Percentiles rank a stretch among this genome's conserved stretches.
phyloP scores from a whole-genome alignment of 495 filamentous ascomycete genomes.

The Penicillium goetzii region DNA sequence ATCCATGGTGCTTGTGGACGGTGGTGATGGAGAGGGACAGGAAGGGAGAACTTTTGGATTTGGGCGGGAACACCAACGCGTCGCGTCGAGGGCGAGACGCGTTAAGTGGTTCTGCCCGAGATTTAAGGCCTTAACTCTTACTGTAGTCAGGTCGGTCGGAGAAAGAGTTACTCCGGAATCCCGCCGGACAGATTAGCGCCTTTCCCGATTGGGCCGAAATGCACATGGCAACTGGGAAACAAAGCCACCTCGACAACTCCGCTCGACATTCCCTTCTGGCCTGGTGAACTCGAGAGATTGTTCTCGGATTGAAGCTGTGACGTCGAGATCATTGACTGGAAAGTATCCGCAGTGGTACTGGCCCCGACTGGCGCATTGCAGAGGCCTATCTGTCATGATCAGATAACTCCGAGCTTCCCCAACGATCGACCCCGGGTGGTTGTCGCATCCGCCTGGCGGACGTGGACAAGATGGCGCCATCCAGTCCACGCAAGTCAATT shows the following conservation, averaged over 20 bases:
- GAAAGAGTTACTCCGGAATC: constrained; percentile 1
- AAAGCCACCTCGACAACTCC: constrained; percentile 30
- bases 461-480: constrained; percentile 63
- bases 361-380: background rate
- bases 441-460: constrained; percentile 43
- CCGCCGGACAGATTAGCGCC: constrained; percentile 23
- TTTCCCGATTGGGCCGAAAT: constrained; percentile 43
- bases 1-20: constrained; percentile 66
- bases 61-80: constrained; percentile 32
- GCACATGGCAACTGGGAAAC: constrained; percentile 30
- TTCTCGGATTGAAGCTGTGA: constrained; percentile 9
- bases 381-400: constrained; percentile 45
- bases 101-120: constrained; percentile 48
- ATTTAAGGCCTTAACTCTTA: background rate
- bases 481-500: constrained; percentile 68
- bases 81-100: constrained; percentile 44
- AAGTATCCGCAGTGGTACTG: background rate
- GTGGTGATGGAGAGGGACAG: constrained; percentile 26
- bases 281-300: background rate
- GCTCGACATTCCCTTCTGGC: constrained; percentile 15
- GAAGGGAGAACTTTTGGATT: constrained; percentile 37
- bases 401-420: constrained; percentile 41
- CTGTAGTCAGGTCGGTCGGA: constrained; percentile 12
- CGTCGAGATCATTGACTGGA: constrained; percentile 1
- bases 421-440: constrained; percentile 42